Evolutionary conservation across 257 asterid genomes (phyloP).

Genomic region (Pogostemon cablin): DNA sequence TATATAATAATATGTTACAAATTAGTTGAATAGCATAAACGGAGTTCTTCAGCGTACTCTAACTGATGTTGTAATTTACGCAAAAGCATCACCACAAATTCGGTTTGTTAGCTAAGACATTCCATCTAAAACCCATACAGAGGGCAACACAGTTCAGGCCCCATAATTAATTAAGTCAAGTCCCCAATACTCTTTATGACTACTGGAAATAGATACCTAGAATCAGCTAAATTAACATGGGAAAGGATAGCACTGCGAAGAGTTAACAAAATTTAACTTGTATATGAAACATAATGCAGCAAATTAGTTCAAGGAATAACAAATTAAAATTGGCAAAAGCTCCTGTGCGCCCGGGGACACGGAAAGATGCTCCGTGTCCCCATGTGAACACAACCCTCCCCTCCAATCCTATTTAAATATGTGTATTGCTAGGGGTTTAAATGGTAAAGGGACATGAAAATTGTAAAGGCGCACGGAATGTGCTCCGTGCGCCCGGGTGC

Average conservation of each 20-base stretch:
- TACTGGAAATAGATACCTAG: background rate
- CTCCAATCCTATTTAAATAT: no score
- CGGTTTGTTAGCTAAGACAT: slow-evolving; percentile 4
- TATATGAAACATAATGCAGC: slow-evolving; percentile 22
- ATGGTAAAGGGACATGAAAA: no score
- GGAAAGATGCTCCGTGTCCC: no score
- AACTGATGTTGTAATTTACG: background rate
- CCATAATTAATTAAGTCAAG: slow-evolving; percentile 12
- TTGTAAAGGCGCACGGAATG: no score
- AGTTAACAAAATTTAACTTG: background rate
- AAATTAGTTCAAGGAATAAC: slow-evolving; percentile 11
- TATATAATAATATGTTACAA: slow-evolving; percentile 18
- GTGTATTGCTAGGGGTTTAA: no score
- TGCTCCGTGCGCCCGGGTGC: no score
- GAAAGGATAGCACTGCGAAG: slow-evolving; percentile 1
- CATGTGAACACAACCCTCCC: no score
- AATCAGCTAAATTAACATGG: slow-evolving; percentile 22
- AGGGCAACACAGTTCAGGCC: background rate
- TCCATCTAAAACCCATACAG: slow-evolving; percentile 15
- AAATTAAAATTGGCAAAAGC: background rate
- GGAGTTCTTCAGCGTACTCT: background rate
- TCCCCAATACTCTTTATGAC: background rate
- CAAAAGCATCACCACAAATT: slow-evolving; percentile 4
- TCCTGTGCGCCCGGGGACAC: no score
- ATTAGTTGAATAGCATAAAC: background rate